phyloP scores from a whole-genome alignment of 805 yeast genomes.

The Dipodascopsis tothii region DNA sequence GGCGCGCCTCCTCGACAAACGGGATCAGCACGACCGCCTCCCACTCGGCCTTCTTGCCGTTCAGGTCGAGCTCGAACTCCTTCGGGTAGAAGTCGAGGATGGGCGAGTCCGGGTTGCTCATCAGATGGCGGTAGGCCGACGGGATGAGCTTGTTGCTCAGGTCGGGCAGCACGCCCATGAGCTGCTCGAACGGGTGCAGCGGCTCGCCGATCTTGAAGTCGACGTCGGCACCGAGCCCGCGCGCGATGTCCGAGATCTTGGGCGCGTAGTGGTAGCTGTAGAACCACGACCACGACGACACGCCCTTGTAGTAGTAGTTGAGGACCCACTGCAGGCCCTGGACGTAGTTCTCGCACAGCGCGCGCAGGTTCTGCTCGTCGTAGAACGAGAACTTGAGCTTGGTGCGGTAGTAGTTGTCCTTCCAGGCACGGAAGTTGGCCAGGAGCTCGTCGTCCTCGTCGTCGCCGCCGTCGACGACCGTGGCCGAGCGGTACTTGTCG shows the following conservation, averaged over 20 bases:
- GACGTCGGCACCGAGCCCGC: conserved; percentile 53
- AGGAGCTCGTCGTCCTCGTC: conserved; percentile 46
- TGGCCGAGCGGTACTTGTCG: conserved; percentile 32
- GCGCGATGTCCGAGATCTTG: conserved; percentile 74
- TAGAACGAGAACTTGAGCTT: conserved; percentile 62
- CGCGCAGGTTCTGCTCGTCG: conserved; percentile 52
- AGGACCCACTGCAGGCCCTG: conserved; percentile 98
- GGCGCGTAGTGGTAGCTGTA: conserved; percentile 88
- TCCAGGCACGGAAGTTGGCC: conserved; percentile 75
- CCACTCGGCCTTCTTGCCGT: conserved; percentile 95
- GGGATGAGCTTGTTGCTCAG: conserved; percentile 81
- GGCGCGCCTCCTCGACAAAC: conserved; percentile 77
- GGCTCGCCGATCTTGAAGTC: conserved; percentile 68
- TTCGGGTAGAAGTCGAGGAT: conserved; percentile 85
- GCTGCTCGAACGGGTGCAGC: conserved; percentile 86
- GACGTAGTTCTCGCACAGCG: conserved; percentile 68
- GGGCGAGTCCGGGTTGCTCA: conserved; percentile 81
- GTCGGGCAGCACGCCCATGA: conserved; percentile 95
- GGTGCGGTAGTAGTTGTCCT: conserved; percentile 72
- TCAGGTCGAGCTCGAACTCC: conserved; percentile 79
- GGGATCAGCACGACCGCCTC: conserved; percentile 91
- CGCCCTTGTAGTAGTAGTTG: conserved; percentile 80
- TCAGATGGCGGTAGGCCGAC: conserved; percentile 61
- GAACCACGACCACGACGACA: conserved; percentile 95
- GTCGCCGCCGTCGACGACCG: conserved; percentile 16